Base-by-base conservation (phyloP, 371 early-diverging fungal genomes). In the Mucor plumbeus region DNA sequence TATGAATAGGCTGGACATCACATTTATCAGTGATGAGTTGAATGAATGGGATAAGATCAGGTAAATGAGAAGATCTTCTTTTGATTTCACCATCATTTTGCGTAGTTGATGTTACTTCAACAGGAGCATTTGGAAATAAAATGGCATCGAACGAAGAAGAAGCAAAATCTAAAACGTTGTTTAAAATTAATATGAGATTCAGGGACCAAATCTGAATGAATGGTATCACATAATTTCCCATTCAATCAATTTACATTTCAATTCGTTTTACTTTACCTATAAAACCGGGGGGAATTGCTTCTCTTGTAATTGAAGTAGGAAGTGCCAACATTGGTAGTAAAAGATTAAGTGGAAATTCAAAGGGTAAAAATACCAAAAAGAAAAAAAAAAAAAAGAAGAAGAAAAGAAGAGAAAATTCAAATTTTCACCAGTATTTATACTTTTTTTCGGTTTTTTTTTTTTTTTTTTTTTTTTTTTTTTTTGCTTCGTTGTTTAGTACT, bases 71-170 rank as follows among this genome's bases (percentile, higher is more conserved):
- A 0, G 68, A 9, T 39, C 81, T 69, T 40, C 67, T 75, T 39
- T 70, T 71, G 14, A 74, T 63, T 38, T 61, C 64, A 9, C 60
- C 64, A 17, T 33, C 40, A 17, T 53, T 40, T 10, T 48, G 48
- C 0, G 41, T 31, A 19, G 34, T 21, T 0, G 17, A 35, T 2
- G 55, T 39, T 65, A 26, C n/a, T 39, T 15, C 48, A 21, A 47
- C 40, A 13, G 54, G 14, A 4, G 67, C 31, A 40, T 43, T 43
- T 5, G 77, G 78, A 64, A 78, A 72, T 15, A 83, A 65, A 38
- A 83, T 81, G 19, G 84, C 78, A 61, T 83, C 81, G 59, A 83
- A 83, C 3, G 80, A 83, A 38, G 81, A 73, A 0, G 81, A 79
- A 34, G 84, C 73, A 67, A 83, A 83, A 54, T 81, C 80, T 81